Conservation (phyloP, 257 asterid genomes). For the Petunia secreta region DNA sequence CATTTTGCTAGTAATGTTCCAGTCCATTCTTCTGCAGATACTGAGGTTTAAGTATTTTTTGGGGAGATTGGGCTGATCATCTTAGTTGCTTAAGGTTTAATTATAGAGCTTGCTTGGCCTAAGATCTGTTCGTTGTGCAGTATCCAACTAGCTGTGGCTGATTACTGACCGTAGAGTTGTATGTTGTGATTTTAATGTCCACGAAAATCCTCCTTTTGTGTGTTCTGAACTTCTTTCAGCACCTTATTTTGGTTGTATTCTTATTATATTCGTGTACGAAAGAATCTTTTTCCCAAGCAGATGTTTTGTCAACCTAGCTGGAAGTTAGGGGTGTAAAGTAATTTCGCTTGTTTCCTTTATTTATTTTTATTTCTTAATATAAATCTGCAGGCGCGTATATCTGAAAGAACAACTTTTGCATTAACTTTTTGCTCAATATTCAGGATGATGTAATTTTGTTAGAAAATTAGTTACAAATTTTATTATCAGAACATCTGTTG, state of each 20-base stretch:
- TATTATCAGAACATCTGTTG: neutral
- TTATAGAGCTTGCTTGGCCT: neutral
- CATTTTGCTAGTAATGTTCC: neutral
- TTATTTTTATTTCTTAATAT: neutral
- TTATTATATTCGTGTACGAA: neutral
- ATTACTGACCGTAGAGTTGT: neutral
- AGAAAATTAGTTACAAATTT: slow-evolving; percentile 1
- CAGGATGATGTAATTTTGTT: slow-evolving; percentile 4
- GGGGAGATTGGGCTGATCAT: neutral
- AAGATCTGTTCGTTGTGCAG: neutral
- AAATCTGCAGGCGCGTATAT: neutral
- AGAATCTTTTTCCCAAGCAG: neutral
- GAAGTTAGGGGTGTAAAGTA: slow-evolving; percentile 2
- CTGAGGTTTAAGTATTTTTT: neutral
- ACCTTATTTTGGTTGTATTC: slow-evolving; percentile 3
- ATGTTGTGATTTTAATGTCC: neutral
- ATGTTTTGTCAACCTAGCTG: neutral
- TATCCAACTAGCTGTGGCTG: neutral
- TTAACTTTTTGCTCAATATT: neutral
- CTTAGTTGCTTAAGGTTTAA: neutral
- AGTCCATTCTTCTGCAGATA: neutral
- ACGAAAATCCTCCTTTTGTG: neutral
- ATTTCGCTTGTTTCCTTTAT: neutral
- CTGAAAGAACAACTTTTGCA: neutral
- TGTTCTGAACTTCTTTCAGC: neutral